Conservation (phyloP, 2,329 filamentous ascomycete genomes). For the Escovopsis sp. region DNA sequence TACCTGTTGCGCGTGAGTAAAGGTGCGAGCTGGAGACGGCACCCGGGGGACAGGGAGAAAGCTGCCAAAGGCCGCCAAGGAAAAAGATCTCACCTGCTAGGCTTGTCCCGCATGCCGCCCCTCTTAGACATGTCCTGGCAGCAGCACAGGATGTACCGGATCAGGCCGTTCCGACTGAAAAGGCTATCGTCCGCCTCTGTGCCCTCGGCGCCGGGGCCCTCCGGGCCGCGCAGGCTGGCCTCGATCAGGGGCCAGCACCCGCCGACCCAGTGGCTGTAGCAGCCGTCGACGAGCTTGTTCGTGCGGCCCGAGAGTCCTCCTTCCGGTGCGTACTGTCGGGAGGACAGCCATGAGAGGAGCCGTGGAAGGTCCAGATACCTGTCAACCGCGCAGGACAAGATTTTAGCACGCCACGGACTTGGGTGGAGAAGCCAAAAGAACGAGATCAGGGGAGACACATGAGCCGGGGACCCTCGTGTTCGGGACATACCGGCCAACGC, state of each 20-base stretch:
- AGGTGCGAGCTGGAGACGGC: neutral
- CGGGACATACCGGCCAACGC: conserved; percentile 47
- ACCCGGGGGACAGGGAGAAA: neutral
- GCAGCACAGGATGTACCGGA: conserved; percentile 79
- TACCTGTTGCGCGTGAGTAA: conserved; percentile 29
- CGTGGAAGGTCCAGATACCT: conserved; percentile 64
- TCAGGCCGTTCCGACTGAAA: conserved; percentile 73
- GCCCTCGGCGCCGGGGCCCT: conserved; percentile 14
- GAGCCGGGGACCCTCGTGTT: conserved; percentile 5
- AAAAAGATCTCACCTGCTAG: conserved; percentile 53
- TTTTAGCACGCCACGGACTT: conserved; percentile 17
- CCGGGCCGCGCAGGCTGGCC: conserved; percentile 50
- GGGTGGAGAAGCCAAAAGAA: too few species aligned
- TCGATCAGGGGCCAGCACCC: conserved; percentile 88
- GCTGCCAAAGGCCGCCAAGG: neutral
- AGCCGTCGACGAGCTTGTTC: conserved; percentile 96
- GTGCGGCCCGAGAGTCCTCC: conserved; percentile 87
- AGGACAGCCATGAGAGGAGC: conserved; percentile 76
- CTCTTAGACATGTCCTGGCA: conserved; percentile 58
- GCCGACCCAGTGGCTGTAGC: conserved; percentile 96
- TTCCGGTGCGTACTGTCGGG: conserved; percentile 79
- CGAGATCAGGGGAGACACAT: conserved; percentile 5
- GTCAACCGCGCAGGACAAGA: conserved; percentile 12
- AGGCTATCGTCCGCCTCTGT: conserved; percentile 28
- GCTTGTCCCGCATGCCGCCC: conserved; percentile 87